Base-by-base conservation (phyloP, 2,329 filamentous ascomycete species). In the Malbranchea cinnamomea region DNA sequence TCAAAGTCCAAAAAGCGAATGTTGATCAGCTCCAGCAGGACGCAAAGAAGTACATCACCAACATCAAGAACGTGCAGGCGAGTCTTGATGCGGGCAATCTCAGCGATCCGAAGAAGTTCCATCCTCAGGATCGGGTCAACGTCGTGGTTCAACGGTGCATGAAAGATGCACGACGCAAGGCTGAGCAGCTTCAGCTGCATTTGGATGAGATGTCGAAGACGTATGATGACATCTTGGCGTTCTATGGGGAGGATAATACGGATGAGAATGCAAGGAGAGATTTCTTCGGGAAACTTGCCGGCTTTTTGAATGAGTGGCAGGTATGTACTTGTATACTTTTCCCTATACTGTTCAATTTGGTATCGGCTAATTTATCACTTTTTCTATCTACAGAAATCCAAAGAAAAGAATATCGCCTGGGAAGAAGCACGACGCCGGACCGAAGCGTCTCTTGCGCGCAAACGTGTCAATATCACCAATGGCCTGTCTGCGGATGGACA, bases 51-150 rank as follows among this genome's bases (percentile, higher is more conserved):
- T 98, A 95, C 59, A 87, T 95, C 42, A 76, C 84, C 56, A 95
- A 91, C 51, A 79, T 98, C 59, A 80, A 78, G 53, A 94, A 93
- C 49, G 74, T 95, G 17, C 89, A 98, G 54, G 74, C 72, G 56
- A 91, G 83, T 14, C 69, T 98, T 29, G 89, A 98, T 56, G 78
- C 76, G 19, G 89, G 89, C 45, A 95, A 93, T 52, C 63, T 98
- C 39, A 93, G 83, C 50, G 89, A 98, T 50, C 79, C 87, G 25
- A 94, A 89, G 65, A 91, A 87, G 47, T 98, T 98, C 66, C 89
- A 98, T 50, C 87, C 89, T 11, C 82, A 95, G 56, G 89, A 98
- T 54, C 81, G 89, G 37, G 85, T 95, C 24, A 79, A 78, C 38
- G 81, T 91, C 56, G 68, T 95, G 19, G 85, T 93, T 32, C 83